Base-by-base conservation (phyloP, 306 rosid genomes). In the Prunus kanzakura region DNA sequence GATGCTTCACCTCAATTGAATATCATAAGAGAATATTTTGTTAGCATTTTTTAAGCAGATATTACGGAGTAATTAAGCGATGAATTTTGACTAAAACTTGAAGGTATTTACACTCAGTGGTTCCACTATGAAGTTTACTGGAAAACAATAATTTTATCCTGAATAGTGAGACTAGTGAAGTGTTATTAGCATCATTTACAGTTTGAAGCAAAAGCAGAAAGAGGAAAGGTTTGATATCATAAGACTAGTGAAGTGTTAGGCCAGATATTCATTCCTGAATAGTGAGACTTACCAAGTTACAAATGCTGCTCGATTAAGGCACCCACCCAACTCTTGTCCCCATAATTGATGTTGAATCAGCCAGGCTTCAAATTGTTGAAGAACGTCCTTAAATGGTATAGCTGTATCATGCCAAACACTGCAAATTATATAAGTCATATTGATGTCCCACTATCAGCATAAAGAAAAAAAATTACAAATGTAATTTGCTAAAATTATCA, bases 371-470 rank as follows among this genome's bases (percentile, higher is more conserved):
- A 92, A 92, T 74, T 94, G 86, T 76, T 84, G 84, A 82, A 92
- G 80, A 81, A 94, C 97, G 50, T 94, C 91, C 71, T 81, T 83
- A 76, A 87, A 94, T 66, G 83, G 84, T 76, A 94, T 86, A 69
- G 98, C 92, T 61, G 98, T 94, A 79, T 92, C 98, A 76, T 94
- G 95, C 97, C 98, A 94, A 79, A 94, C 98, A 82, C 98, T 94
- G 85, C 43, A 69, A 23, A 51, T 67, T 70, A 1, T 11, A 43
- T 46, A 75, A 3, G 60, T 75, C 3, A 64, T 14, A 47, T 49
- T 6, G 62, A 76, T 55, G 46, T 32, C 61, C 67, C 46, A 32
- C 47, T 49, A 51, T 18, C 30, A 77, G 72, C 45, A 67, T 58
- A 23, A 11, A 18, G 3, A 64, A n/a, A 23, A 38, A 38, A 71